phyloP scores from a whole-genome alignment of 768 basidiomycete genomes.

The Phlebiopsis flavidoalba region DNA sequence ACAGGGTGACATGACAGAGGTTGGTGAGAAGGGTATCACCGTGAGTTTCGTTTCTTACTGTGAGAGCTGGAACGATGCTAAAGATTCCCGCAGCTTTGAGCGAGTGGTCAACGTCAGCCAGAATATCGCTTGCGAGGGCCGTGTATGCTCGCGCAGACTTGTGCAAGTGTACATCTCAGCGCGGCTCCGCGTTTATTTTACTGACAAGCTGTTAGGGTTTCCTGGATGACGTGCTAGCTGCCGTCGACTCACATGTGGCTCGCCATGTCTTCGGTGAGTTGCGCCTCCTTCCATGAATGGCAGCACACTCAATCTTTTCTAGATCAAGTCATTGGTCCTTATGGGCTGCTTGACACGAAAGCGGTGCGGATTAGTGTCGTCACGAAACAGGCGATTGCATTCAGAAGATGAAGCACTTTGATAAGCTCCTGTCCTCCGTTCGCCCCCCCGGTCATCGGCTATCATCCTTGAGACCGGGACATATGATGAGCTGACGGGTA shows the following conservation, averaged over 20 bases:
- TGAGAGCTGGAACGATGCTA: not conserved
- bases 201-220: constrained; percentile 42
- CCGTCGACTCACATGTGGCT: constrained; percentile 83
- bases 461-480: constrained; percentile 75
- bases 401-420: constrained; percentile 72
- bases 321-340: constrained; percentile 86
- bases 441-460: no score
- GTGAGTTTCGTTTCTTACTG: not conserved
- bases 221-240: constrained; percentile 87
- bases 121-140: constrained; percentile 79
- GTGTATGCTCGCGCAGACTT: constrained; percentile 91
- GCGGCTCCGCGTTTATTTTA: no score
- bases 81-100: constrained; percentile 46
- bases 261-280: constrained; percentile 75
- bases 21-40: constrained; percentile 74
- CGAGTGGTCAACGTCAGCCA: constrained; percentile 82
- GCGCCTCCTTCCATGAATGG: not conserved
- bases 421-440: constrained; percentile 69
- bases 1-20: constrained; percentile 79
- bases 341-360: constrained; percentile 76
- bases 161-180: constrained; percentile 34
- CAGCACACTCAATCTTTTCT: constrained; percentile 3
- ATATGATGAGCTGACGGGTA: constrained; percentile 53
- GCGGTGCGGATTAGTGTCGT: constrained; percentile 83
- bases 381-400: constrained; percentile 87